Conservation (phyloP, 306 rosid species). For the Betula pendula region DNA sequence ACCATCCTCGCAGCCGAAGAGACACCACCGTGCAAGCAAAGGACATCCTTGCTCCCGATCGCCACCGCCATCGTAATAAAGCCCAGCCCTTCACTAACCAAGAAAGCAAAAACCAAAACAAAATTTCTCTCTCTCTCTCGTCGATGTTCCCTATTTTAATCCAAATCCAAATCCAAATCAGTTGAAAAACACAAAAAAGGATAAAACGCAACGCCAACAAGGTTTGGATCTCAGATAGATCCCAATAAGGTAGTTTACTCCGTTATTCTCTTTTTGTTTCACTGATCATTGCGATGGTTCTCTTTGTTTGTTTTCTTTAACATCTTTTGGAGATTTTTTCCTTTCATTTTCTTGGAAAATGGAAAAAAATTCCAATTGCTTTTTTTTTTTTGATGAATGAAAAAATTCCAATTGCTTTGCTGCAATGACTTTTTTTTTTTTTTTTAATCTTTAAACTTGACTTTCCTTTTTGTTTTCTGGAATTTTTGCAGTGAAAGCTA, state of each 20-base stretch:
- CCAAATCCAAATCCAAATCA: neutral
- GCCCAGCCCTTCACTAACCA: neutral
- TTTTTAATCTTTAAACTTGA: neutral
- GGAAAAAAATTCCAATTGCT: neutral
- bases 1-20: neutral
- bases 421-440: neutral
- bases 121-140: neutral
- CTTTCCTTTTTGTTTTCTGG: no score
- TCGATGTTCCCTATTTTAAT: constrained; percentile 16
- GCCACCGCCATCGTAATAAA: constrained; percentile 2
- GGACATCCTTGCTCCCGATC: neutral
- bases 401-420: neutral
- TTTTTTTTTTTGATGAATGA: neutral
- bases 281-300: neutral
- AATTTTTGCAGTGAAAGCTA: no score
- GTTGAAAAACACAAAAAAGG: neutral
- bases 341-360: neutral
- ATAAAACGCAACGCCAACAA: neutral
- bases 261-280: neutral
- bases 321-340: neutral
- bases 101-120: constrained; percentile 1
- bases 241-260: neutral
- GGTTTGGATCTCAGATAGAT: constrained; percentile 16
- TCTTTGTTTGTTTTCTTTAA: neutral
- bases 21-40: neutral